A percentile compares a stretch with the other conserved stretches of the same genome.
phyloP scores from a whole-genome alignment of 768 basidiomycete genomes.

The Lepiota brunneoincarnata region DNA sequence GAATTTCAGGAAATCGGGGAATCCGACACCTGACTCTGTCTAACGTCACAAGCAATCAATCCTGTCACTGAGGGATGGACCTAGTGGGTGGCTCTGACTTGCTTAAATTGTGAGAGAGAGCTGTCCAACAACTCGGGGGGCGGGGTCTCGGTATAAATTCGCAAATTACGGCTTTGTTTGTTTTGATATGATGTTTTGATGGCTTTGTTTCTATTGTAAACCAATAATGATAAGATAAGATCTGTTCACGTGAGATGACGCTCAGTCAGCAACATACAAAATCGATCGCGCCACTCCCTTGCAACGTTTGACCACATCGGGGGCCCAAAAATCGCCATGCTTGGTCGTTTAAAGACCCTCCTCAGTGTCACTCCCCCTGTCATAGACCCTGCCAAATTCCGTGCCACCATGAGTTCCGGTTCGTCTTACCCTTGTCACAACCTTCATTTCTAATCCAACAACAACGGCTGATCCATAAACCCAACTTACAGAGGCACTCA shows the following conservation, averaged over 20 bases:
- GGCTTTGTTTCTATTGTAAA: no score
- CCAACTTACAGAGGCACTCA: slow-evolving; percentile 3
- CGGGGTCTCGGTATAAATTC: no score
- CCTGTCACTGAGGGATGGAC: no score
- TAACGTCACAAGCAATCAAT: background rate
- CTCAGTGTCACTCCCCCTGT: slow-evolving; percentile 14
- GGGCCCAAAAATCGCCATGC: slow-evolving; percentile 13
- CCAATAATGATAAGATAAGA: slow-evolving; percentile 2
- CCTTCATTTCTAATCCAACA: background rate
- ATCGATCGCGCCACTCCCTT: background rate
- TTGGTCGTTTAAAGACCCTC: slow-evolving; percentile 16
- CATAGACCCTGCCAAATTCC: slow-evolving; percentile 36
- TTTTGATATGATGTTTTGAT: no score
- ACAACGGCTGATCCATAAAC: background rate
- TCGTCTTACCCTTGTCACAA: no score
- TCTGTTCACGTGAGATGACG: background rate
- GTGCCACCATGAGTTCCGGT: slow-evolving; percentile 40
- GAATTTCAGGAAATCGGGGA: background rate
- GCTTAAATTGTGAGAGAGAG: no score
- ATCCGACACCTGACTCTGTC: background rate
- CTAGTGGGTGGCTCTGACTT: no score
- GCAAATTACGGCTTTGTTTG: no score
- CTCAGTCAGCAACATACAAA: slow-evolving; percentile 7
- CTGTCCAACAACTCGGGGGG: no score
- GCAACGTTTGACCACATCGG: background rate